phyloP scores from a whole-genome alignment of 2,329 filamentous ascomycete genomes.

The Chaetothyriales sp. region DNA sequence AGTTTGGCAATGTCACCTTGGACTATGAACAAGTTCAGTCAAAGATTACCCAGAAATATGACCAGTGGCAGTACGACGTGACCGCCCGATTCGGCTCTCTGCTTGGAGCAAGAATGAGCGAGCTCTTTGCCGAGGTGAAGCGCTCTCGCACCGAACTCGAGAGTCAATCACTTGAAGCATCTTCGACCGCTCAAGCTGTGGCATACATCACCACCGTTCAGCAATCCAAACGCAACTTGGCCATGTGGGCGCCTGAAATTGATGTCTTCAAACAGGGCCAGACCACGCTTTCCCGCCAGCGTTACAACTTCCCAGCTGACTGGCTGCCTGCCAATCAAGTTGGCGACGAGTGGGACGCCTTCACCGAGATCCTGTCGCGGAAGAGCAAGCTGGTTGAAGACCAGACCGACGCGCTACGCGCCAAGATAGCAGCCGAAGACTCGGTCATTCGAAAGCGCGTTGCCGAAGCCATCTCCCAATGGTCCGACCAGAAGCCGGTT shows the following conservation, averaged over 20 bases:
- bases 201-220: slow-evolving; percentile 98
- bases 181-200: slow-evolving; percentile 90
- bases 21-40: slow-evolving; percentile 98
- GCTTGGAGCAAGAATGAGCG: slow-evolving; percentile 77
- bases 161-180: slow-evolving; percentile 79
- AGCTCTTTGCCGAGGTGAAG: slow-evolving; percentile 83
- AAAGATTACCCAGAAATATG: slow-evolving; percentile 97
- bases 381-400: slow-evolving; percentile 94
- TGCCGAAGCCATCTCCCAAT: slow-evolving; percentile 66
- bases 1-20: slow-evolving; percentile 86
- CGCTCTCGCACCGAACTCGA: slow-evolving; percentile 84
- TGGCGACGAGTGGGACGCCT: slow-evolving; percentile 84
- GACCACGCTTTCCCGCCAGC: slow-evolving; percentile 75
- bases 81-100: slow-evolving; percentile 82
- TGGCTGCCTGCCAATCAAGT: slow-evolving; percentile 96
- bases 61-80: slow-evolving; percentile 98
- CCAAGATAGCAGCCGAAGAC: slow-evolving; percentile 91
- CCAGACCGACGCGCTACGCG: slow-evolving; percentile 84
- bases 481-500: slow-evolving; percentile 94
- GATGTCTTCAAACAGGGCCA: slow-evolving; percentile 93
- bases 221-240: slow-evolving; percentile 86
- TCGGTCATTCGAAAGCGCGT: slow-evolving; percentile 83
- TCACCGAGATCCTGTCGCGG: slow-evolving; percentile 81
- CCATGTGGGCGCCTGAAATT: slow-evolving; percentile 87
- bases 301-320: slow-evolving; percentile 84